Conservation (phyloP, 2,329 filamentous ascomycete species). For the Hymenoscyphus linearis region DNA sequence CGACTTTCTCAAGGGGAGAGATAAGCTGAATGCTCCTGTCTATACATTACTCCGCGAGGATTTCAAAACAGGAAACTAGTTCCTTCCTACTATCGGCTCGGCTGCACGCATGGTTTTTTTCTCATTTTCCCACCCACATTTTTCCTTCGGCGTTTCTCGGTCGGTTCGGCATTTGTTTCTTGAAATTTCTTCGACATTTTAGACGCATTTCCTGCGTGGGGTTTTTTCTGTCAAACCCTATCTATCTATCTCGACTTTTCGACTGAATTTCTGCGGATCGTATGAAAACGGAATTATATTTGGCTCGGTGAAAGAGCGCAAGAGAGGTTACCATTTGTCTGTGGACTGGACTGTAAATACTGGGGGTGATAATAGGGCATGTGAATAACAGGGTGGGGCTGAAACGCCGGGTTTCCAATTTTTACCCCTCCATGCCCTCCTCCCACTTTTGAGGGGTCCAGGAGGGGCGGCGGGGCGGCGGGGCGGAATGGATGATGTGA, state of each 20-base stretch:
- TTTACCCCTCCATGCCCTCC: neutral
- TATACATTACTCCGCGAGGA: conserved; percentile 65
- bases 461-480: too few relatives aligned
- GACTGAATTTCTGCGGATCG: too few relatives aligned
- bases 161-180: neutral
- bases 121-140: neutral
- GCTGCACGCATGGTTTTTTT: neutral
- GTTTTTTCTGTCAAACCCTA: neutral
- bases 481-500: too few relatives aligned
- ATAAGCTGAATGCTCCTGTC: conserved; percentile 80
- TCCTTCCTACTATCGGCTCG: neutral
- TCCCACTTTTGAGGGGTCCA: neutral
- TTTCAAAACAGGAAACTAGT: neutral
- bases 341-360: too few relatives aligned
- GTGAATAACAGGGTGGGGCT: neutral
- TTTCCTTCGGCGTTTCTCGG: neutral
- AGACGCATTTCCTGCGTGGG: neutral
- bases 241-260: too few relatives aligned
- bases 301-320: neutral
- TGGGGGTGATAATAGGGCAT: neutral
- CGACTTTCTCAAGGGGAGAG: conserved; percentile 83
- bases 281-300: neutral
- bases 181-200: neutral
- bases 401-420: neutral
- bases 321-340: too few relatives aligned